Base-by-base conservation (phyloP, 1,139 yeast species). In the Suhomyces coccinellae region DNA sequence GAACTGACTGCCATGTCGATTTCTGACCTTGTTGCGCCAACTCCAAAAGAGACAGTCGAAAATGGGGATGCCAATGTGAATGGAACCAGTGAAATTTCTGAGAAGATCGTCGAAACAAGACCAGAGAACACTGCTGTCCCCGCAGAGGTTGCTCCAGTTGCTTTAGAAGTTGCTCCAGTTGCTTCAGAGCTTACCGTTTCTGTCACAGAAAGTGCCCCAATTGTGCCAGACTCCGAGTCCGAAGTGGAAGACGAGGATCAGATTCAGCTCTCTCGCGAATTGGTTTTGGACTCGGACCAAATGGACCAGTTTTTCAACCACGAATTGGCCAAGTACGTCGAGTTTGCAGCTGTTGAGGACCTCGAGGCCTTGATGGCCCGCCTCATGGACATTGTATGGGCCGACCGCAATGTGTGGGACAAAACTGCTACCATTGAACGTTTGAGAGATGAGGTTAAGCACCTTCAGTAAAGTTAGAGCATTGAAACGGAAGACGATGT, bases 321-420 rank as follows among this genome's bases (percentile, higher is more conserved):
- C 7, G 62, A 73, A 10, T 51, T 75, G 43, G 59, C 68, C 11
- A 62, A 59, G 15, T 51, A 61, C 20, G 80, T 95, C 0, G 71
- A 67, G 12, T 72, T 71, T 16, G 74, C 72, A 51, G 78, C 82
- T 3, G 73, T 93, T n/a, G 95, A 87, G 47, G 71, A 76, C 48
- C 69, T 93, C 33, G 97, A 93, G 64, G 79, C 79, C 40, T 65
- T 85, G 12, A 85, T 85, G 71, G 83, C 98, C 4, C 73, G 76
- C 38, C 62, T 90, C 40, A 81, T 87, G 71, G 93, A 87, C 42
- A 71, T 83, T 12, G 75, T 87, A 3, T 93, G 97, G 97, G 66
- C 71, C 10, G 79, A 80, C 51, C 74, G 96, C 44, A 65, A 72
- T 41, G 62, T 67, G 6, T 84, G 96, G 88, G 81, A 90, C 58